Evolutionary conservation across 257 asterid species (phyloP).

Genomic region (Thymus mandschuricus): DNA sequence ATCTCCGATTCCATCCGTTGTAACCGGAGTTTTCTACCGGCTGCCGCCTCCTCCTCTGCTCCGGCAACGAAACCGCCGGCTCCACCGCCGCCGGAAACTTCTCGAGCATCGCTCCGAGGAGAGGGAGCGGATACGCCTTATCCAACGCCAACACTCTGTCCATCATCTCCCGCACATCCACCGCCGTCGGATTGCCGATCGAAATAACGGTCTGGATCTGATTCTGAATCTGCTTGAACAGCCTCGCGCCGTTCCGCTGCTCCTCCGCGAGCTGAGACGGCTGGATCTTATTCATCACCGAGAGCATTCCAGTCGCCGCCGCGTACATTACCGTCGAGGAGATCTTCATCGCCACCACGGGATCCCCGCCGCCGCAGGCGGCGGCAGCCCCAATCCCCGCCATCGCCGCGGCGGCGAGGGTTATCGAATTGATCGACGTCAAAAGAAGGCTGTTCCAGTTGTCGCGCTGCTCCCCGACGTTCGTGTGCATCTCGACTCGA

Average conservation of each 20-base stretch:
- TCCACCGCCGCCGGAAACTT: slow-evolving; percentile 49
- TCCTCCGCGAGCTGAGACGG: slow-evolving; percentile 85
- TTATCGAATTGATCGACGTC: slow-evolving; percentile 55
- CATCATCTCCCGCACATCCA: slow-evolving; percentile 54
- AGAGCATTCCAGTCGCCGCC: slow-evolving; percentile 54
- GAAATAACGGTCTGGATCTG: slow-evolving; percentile 50
- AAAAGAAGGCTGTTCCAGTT: slow-evolving; percentile 63
- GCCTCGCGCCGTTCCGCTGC: slow-evolving; percentile 66
- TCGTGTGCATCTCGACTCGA: slow-evolving; percentile 68
- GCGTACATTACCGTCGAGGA: slow-evolving; percentile 50
- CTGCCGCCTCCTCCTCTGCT: slow-evolving; percentile 30
- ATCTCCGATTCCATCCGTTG: slow-evolving; percentile 55
- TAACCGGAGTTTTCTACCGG: neutral
- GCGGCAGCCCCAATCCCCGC: slow-evolving; percentile 35
- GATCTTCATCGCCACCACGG: slow-evolving; percentile 42
- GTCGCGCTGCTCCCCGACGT: slow-evolving; percentile 57
- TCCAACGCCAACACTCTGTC: slow-evolving; percentile 69
- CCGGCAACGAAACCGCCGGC: slow-evolving; percentile 74
- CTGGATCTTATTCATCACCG: slow-evolving; percentile 60
- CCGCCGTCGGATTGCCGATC: slow-evolving; percentile 37
- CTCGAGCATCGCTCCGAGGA: slow-evolving; percentile 53
- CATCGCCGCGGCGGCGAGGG: slow-evolving; percentile 53
- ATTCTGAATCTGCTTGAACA: slow-evolving; percentile 55
- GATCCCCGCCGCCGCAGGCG: slow-evolving; percentile 29
- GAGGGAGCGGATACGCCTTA: slow-evolving; percentile 66